Evolutionary conservation across 169 alveolate genomes (phyloP).

Genomic region (Eimeria sp.): DNA sequence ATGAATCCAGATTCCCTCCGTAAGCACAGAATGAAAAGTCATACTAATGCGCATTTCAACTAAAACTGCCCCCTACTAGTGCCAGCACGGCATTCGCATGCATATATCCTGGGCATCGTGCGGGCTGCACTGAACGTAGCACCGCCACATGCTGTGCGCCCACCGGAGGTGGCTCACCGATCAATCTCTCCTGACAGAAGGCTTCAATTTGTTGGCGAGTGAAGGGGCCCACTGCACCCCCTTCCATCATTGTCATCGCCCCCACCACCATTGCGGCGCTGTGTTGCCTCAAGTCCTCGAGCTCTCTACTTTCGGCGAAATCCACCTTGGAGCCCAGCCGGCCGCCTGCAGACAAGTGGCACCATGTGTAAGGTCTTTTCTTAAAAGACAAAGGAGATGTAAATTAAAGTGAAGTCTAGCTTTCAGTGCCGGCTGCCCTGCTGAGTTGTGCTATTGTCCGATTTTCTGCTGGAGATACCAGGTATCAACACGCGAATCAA

Average conservation of each 20-base stretch:
- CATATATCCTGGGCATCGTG: neutral
- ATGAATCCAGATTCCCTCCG: neutral
- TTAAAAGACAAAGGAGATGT: neutral
- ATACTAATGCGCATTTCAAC: neutral
- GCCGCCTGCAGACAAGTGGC: conserved; percentile 28
- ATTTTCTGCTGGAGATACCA: conserved; percentile 20
- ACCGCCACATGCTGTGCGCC: neutral
- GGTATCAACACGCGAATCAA: conserved; percentile 70
- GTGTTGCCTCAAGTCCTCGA: conserved; percentile 33
- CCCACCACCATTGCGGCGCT: conserved; percentile 81
- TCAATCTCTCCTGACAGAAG: conserved; percentile 89
- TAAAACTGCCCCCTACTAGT: neutral
- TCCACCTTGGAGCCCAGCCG: conserved; percentile 21
- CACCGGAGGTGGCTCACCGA: conserved; percentile 76
- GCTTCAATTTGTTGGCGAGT: conserved; percentile 91
- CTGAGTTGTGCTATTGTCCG: neutral
- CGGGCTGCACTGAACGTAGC: neutral
- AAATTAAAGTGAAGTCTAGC: neutral
- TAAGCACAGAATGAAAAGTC: neutral
- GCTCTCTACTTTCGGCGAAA: neutral
- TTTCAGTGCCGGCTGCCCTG: neutral
- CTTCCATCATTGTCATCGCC: conserved; percentile 90
- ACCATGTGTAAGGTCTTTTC: neutral
- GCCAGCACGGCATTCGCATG: neutral
- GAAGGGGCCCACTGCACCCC: conserved; percentile 91